Percentiles rank a stretch among this genome's conserved stretches.
Conservation (phyloP, 108 stramenopile species). For the Pelagomonas calceolata region DNA sequence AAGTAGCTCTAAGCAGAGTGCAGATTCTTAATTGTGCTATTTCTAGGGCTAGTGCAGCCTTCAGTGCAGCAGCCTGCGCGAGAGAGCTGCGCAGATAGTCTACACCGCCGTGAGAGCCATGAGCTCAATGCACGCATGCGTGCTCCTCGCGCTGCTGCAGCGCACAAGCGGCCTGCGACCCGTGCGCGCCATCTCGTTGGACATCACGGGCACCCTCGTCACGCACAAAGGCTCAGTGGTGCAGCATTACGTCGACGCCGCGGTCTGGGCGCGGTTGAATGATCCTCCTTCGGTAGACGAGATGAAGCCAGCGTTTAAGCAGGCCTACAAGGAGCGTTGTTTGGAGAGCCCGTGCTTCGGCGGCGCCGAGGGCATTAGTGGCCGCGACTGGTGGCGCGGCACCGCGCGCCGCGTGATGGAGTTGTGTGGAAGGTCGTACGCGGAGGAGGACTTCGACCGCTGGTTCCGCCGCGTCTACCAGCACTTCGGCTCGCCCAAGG, state of each 20-base stretch:
- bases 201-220: neutral
- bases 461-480: neutral
- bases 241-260: neutral
- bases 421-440: neutral
- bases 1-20: too few species aligned
- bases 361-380: neutral
- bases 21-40: too few species aligned
- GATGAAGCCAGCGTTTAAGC: neutral
- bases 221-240: neutral
- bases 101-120: too few species aligned
- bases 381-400: neutral
- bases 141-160: too few species aligned
- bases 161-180: too few species aligned
- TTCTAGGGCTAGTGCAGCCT: too few species aligned
- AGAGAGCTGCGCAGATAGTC: too few species aligned
- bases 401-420: neutral
- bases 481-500: neutral
- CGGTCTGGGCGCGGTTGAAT: neutral
- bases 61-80: too few species aligned
- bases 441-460: neutral
- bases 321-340: neutral
- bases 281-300: neutral
- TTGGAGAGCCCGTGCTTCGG: neutral
- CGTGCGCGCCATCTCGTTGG: neutral
- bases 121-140: too few species aligned